These are phyloP conservation scores for Rhizophlyctis rosea DNA, from an alignment of 192 early-diverging fungal species.

Conservation along the genomic window DNA sequence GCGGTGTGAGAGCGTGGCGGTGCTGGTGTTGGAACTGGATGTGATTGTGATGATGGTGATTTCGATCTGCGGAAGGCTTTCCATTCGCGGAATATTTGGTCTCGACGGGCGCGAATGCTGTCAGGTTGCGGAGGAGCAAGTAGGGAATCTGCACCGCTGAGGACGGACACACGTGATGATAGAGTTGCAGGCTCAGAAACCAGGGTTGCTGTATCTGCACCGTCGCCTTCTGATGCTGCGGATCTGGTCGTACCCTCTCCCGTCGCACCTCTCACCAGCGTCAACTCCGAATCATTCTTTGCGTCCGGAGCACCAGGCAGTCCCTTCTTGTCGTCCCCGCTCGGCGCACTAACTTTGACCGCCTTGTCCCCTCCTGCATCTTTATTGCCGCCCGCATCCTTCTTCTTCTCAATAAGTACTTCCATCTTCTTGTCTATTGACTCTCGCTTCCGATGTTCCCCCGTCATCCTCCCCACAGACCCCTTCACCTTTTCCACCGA, in stretches of 20 bases:
- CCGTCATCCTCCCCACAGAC: too few relatives aligned
- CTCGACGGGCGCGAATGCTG: slow-evolving; percentile 19
- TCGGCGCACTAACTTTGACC: too few relatives aligned
- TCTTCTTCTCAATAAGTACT: too few relatives aligned
- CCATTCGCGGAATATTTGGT: slow-evolving; percentile 22
- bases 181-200: too few relatives aligned
- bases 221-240: not conserved
- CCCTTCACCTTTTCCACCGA: not conserved
- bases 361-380: too few relatives aligned
- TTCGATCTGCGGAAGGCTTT: slow-evolving; percentile 4
- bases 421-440: too few relatives aligned
- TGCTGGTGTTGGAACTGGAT: too few relatives aligned
- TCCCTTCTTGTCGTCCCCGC: not conserved
- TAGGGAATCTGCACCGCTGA: not conserved
- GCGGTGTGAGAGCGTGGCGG: too few relatives aligned
- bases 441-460: too few relatives aligned
- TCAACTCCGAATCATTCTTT: not conserved
- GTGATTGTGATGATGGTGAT: too few relatives aligned
- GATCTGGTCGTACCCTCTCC: slow-evolving; percentile 2
- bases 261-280: not conserved
- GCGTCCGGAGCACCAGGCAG: not conserved
- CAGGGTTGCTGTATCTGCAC: not conserved
- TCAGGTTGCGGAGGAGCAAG: slow-evolving; percentile 13
- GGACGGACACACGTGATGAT: too few relatives aligned
- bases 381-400: too few relatives aligned